Percentiles rank a stretch among this genome's conserved stretches.
These are phyloP conservation scores for Phaeotremella fagi DNA, from an alignment of 768 basidiomycete genomes.

Conservation along the genomic window DNA sequence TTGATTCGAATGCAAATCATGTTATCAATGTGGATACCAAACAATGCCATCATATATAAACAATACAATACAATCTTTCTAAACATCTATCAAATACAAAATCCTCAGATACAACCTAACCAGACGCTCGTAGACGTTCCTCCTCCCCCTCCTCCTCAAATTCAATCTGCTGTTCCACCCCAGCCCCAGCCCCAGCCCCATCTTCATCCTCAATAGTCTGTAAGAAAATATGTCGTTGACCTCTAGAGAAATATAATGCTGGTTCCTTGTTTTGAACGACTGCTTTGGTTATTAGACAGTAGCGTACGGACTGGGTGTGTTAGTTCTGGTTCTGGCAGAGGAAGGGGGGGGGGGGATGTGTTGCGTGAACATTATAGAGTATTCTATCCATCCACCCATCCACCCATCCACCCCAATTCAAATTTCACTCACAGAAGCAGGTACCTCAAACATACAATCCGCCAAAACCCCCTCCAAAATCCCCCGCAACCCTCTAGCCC, in stretches of 20 bases:
- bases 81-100: neutral
- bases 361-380: no score
- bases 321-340: no score
- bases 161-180: slow-evolving; percentile 6
- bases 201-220: slow-evolving; percentile 40
- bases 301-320: slow-evolving; percentile 68
- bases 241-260: slow-evolving; percentile 67
- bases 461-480: slow-evolving; percentile 81
- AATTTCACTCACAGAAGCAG: slow-evolving; percentile 36
- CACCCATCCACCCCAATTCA: no score
- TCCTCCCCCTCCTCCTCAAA: slow-evolving; percentile 8
- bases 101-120: slow-evolving; percentile 6
- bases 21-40: no score
- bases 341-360: no score
- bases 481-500: slow-evolving; percentile 81
- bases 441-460: slow-evolving; percentile 72
- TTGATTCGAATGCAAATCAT: no score
- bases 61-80: slow-evolving; percentile 1
- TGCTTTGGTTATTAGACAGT: slow-evolving; percentile 73
- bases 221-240: slow-evolving; percentile 34
- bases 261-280: slow-evolving; percentile 62
- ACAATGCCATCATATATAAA: neutral
- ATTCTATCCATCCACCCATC: no score
- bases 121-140: slow-evolving; percentile 16
- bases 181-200: slow-evolving; percentile 1